Evolutionary conservation across 805 yeast genomes (phyloP).

Genomic region (Candida xyloterini): DNA sequence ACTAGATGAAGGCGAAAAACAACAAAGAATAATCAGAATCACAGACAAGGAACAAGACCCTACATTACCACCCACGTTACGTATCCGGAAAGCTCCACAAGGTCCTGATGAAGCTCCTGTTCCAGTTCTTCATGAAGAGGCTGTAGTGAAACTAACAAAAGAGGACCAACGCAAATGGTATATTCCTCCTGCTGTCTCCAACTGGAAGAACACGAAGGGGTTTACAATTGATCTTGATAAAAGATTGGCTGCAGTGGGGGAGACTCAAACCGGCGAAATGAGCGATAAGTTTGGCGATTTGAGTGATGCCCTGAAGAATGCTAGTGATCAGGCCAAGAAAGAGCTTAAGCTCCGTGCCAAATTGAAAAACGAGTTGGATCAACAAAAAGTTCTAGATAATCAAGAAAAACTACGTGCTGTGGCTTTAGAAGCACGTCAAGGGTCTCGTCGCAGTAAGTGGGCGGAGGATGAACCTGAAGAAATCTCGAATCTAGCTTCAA

Average conservation of each 20-base stretch:
- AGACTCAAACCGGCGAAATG: constrained; percentile 38
- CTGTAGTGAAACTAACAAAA: constrained; percentile 52
- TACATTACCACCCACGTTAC: constrained; percentile 76
- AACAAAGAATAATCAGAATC: constrained; percentile 55
- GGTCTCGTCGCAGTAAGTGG: constrained; percentile 16
- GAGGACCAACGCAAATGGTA: constrained; percentile 80
- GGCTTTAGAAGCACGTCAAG: constrained; percentile 46
- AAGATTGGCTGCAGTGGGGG: constrained; percentile 56
- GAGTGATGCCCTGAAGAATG: constrained; percentile 68
- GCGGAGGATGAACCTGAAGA: constrained; percentile 16
- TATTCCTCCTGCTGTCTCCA: constrained; percentile 88
- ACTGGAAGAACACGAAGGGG: constrained; percentile 95
- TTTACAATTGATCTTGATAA: constrained; percentile 79
- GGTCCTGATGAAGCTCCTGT: constrained; percentile 50
- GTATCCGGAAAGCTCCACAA: constrained; percentile 67
- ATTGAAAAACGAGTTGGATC: constrained; percentile 47
- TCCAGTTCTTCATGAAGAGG: constrained; percentile 66
- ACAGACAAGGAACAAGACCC: constrained; percentile 76
- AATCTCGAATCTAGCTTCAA: constrained; percentile 24
- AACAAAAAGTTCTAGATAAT: constrained; percentile 45
- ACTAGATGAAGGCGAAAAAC: constrained; percentile 30
- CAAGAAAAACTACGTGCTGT: constrained; percentile 50
- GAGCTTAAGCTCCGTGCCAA: constrained; percentile 51
- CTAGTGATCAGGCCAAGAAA: constrained; percentile 59
- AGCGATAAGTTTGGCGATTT: constrained; percentile 59